A percentile compares a stretch with the other conserved stretches of the same genome.
Evolutionary conservation across 768 basidiomycete genomes (phyloP).

Genomic region (Leccinellum albellum): DNA sequence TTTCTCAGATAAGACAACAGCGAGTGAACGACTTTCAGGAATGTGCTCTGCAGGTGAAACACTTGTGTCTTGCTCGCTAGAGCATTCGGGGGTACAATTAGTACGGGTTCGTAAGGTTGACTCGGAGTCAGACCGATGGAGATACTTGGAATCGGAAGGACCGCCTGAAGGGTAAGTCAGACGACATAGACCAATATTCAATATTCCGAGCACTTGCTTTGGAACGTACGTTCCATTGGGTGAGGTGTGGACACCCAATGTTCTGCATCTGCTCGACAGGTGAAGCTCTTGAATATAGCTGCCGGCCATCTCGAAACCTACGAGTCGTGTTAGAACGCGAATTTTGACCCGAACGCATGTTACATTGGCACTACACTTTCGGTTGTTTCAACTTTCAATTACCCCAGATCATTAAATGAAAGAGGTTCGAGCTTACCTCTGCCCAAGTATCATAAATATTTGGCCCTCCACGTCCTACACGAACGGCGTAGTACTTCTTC

Average conservation of each 20-base stretch:
- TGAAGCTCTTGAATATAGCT: conserved; percentile 53
- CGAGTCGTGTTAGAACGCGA: background rate
- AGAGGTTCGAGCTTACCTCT: conserved; percentile 39
- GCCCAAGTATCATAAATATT: conserved; percentile 58
- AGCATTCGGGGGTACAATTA: background rate
- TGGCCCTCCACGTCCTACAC: conserved; percentile 53
- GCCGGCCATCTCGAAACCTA: conserved; percentile 54
- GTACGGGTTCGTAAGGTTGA: background rate
- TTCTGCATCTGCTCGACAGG: conserved; percentile 41
- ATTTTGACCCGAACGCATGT: background rate
- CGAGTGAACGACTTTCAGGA: conserved; percentile 1
- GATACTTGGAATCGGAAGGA: background rate
- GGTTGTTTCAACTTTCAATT: background rate
- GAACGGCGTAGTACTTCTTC: conserved; percentile 60
- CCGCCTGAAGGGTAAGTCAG: conserved; percentile 8
- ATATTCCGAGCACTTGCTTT: background rate
- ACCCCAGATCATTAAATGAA: background rate
- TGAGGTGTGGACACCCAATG: conserved; percentile 39
- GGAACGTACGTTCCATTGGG: conserved; percentile 17
- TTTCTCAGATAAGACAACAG: conserved; percentile 46
- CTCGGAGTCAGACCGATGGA: background rate
- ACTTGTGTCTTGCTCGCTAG: background rate
- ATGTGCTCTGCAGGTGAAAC: background rate
- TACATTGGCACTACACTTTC: conserved; percentile 49
- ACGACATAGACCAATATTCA: background rate